Percentiles rank a stretch among this genome's conserved stretches.
Evolutionary conservation across 345 rosid species (phyloP).

Genomic region (Hibiscus syriacus): DNA sequence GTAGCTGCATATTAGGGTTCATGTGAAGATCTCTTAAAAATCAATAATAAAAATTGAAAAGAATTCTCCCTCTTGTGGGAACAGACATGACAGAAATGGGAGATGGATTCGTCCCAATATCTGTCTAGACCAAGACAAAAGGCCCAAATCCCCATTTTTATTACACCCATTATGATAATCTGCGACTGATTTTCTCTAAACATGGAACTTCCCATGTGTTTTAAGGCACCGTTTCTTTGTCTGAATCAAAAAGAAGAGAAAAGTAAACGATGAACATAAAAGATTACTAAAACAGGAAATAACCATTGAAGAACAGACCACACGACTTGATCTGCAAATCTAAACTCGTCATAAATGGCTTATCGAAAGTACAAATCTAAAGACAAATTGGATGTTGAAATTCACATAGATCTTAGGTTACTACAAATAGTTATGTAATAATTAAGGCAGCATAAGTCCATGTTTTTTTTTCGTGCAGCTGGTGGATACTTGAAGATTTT

Average conservation of each 20-base stretch:
- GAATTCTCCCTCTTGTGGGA: constrained; percentile 18
- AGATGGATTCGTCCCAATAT: no score
- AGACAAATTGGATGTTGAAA: constrained; percentile 10
- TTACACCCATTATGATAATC: no score
- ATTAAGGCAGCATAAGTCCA: background rate
- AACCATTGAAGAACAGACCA: constrained; percentile 9
- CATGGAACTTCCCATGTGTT: no score
- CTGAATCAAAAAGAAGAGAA: background rate
- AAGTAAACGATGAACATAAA: background rate
- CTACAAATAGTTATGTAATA: background rate
- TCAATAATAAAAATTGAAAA: no score
- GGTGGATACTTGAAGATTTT: background rate
- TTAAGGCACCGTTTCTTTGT: no score
- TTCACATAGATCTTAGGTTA: constrained; percentile 9
- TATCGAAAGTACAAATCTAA: constrained; percentile 12
- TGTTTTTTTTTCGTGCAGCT: constrained; percentile 16
- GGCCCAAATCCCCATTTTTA: no score
- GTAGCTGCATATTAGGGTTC: no score
- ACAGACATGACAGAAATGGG: constrained; percentile 25
- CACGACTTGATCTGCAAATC: constrained; percentile 24
- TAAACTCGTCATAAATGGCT: constrained; percentile 18
- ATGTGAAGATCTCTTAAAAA: constrained; percentile 14
- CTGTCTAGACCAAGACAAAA: no score
- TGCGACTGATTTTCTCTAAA: no score
- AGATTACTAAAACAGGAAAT: constrained; percentile 13